A percentile compares a stretch with the other conserved stretches of the same genome.
phyloP scores from a whole-genome alignment of 352 stramenopile genomes.

The Globisporangium cederbergense region DNA sequence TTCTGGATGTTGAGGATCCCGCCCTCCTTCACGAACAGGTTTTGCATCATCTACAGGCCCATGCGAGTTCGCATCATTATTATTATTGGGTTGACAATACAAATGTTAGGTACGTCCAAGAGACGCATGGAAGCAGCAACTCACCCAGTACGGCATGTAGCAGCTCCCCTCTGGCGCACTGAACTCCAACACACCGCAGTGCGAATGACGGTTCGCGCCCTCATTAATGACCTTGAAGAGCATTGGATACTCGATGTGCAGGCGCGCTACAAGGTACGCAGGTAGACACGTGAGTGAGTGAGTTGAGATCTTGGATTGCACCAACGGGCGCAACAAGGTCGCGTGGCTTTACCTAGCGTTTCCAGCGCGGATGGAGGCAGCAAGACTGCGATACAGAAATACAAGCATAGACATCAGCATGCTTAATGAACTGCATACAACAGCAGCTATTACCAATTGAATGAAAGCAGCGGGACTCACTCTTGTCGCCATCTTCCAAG shows the following conservation, averaged over 20 bases:
- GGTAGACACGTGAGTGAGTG: conserved; percentile 10
- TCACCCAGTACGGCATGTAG: conserved; percentile 99
- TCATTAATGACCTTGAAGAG: conserved; percentile 96
- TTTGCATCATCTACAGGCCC: conserved; percentile 95
- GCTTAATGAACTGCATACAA: not conserved
- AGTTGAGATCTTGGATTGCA: not conserved
- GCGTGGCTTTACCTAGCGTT: conserved; percentile 71
- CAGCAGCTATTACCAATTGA: not conserved
- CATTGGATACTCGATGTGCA: conserved; percentile 99
- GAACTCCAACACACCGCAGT: conserved; percentile 99
- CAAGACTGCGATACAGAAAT: conserved; percentile 63
- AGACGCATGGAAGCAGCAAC: not conserved
- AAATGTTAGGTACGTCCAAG: not conserved
- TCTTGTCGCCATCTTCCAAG: conserved; percentile 88
- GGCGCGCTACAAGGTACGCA: conserved; percentile 37
- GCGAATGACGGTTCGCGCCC: conserved; percentile 86
- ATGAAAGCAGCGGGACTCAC: conserved; percentile 30
- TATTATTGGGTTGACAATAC: not conserved
- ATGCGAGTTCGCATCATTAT: not conserved
- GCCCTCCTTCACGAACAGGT: conserved; percentile 93
- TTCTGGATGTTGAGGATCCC: conserved; percentile 96
- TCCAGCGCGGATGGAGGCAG: conserved; percentile 97
- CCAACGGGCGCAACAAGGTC: not conserved
- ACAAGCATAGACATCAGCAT: not conserved
- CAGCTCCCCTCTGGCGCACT: conserved; percentile 96